Evolutionary conservation across 169 alveolate species (phyloP).

Genomic region (Cryptosporidium sp.): DNA sequence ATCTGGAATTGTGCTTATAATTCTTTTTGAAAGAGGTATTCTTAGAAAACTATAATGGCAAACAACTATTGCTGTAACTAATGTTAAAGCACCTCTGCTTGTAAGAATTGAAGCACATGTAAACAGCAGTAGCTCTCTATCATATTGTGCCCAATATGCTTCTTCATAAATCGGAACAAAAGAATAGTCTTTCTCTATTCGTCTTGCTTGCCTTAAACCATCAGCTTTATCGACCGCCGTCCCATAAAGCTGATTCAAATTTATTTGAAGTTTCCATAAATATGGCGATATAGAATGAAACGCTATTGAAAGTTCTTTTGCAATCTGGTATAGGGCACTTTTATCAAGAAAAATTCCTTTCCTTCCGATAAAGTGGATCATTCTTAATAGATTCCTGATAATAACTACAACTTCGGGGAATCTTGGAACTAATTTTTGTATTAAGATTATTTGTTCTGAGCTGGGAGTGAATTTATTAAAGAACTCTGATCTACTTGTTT

Average conservation of each 20-base stretch:
- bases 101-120: conserved; percentile 59
- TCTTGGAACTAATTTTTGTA: conserved; percentile 58
- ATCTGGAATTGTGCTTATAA: conserved; percentile 32
- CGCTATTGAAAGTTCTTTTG: conserved; percentile 53
- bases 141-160: conserved; percentile 54
- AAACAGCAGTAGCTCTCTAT: conserved; percentile 19
- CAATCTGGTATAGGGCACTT: conserved; percentile 35
- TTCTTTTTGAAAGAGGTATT: conserved; percentile 40
- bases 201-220: neutral
- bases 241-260: neutral
- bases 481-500: neutral
- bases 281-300: conserved; percentile 67
- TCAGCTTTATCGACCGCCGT: neutral
- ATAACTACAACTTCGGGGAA: conserved; percentile 47
- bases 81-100: conserved; percentile 17
- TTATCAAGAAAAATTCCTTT: conserved; percentile 20
- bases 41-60: conserved; percentile 63
- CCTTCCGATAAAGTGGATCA: conserved; percentile 22
- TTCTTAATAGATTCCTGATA: conserved; percentile 30
- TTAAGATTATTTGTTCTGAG: conserved; percentile 14
- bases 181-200: neutral
- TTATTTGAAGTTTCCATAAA: conserved; percentile 37
- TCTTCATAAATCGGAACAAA: conserved; percentile 54
- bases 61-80: conserved; percentile 30
- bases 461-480: conserved; percentile 23